phyloP scores from a whole-genome alignment of 208 protist species.

The Leishmania tropica region DNA sequence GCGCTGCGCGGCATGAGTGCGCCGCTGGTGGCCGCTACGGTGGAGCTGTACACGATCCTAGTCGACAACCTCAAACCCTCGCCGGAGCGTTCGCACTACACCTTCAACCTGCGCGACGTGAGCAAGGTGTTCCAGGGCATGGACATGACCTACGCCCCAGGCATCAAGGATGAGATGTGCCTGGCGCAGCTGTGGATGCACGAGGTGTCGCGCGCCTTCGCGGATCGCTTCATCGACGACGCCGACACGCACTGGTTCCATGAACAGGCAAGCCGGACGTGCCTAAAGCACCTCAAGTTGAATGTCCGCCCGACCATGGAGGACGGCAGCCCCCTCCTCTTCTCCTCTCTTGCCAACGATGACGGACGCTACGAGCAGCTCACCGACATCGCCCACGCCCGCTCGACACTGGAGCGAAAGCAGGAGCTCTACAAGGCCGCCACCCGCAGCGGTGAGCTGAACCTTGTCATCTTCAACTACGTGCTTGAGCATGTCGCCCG shows the following conservation, averaged over 20 bases:
- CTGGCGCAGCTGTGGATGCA: constrained; percentile 94
- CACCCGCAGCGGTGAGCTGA: constrained; percentile 77
- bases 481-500: constrained; percentile 96
- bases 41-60: constrained; percentile 95
- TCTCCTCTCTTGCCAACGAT: constrained; percentile 85
- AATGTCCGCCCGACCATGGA: constrained; percentile 32
- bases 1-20: constrained; percentile 50
- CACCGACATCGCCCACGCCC: constrained; percentile 68
- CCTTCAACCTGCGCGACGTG: constrained; percentile 98
- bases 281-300: constrained; percentile 82
- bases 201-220: constrained; percentile 95
- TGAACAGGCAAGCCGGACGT: constrained; percentile 75
- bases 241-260: constrained; percentile 93
- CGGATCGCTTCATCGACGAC: constrained; percentile 94
- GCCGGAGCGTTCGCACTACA: constrained; percentile 98
- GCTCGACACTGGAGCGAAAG: constrained; percentile 81
- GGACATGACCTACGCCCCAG: constrained; percentile 70
- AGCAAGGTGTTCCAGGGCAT: constrained; percentile 95
- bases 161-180: constrained; percentile 70
- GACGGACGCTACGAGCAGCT: constrained; percentile 91
- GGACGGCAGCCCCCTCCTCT: constrained; percentile 59
- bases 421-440: constrained; percentile 91
- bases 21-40: constrained; percentile 86
- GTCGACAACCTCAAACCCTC: constrained; percentile 95
- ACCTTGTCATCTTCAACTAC: constrained; percentile 97